Base-by-base conservation (phyloP, 306 rosid species). In the Inga oerstediana region DNA sequence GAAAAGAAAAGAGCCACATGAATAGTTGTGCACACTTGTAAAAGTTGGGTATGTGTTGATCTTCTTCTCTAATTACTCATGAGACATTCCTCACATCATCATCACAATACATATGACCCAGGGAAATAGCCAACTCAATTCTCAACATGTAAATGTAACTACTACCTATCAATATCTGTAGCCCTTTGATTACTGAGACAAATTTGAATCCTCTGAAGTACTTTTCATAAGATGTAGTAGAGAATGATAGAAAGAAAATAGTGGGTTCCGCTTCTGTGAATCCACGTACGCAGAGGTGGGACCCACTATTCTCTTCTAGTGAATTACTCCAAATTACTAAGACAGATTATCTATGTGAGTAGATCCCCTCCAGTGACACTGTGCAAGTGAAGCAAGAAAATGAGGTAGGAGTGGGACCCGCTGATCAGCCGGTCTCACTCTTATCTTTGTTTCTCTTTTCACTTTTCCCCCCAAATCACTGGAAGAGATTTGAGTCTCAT, bases 121-220 rank as follows among this genome's bases (percentile, higher is more conserved):
- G 19, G 78, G 78, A 82, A 79, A 76, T 80, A 58, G 72, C 72
- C 85, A 79, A 74, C 78, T 82, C 70, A 79, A 80, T 54, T 72
- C 82, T 86, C 64, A 72, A 83, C 75, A 85, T 80, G 76, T 64
- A 86, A 82, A 86, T 80, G 76, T 58, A 86, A 84, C 64, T 72
- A 84, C 64, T 72, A 80, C 80, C 88, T 90, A 88, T 89, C 54
- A 74, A 87, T 88, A 83, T 82, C 44, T 86, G 88, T 82, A 82
- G 84, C 74, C 77, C 85, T 84, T 76, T 51, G 85, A 81, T 79
- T 75, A 87, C 80, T 71, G 66, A 80, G 85, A 62, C 88, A 84
- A 74, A 51, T 79, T 84, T 10, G 32, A 59, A n/a, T 59, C 66
- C 66, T n/a, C 66, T n/a, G 34, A 59, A 10, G 66, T 22, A n/a